Conservation (phyloP, 495 filamentous ascomycete genomes). For the Filosporella fistucella region DNA sequence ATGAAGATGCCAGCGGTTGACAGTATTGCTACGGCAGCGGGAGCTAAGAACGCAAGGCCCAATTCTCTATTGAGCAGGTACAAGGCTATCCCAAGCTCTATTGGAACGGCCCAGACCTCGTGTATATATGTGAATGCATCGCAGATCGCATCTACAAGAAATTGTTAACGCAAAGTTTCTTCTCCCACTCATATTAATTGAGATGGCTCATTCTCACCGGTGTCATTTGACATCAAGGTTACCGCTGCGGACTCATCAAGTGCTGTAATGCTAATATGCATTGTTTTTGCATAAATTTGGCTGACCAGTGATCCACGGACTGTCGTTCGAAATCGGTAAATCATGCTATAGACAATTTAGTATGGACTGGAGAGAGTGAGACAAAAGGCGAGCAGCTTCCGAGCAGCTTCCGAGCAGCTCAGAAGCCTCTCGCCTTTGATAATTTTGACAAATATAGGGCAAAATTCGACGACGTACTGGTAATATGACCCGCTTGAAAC, state of each 20-base stretch:
- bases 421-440: too few species aligned
- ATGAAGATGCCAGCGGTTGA: constrained; percentile 30
- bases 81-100: constrained; percentile 25
- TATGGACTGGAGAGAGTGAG: too few species aligned
- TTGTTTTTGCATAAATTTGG: constrained; percentile 52
- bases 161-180: constrained; percentile 24
- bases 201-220: constrained; percentile 26
- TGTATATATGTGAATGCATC: constrained; percentile 44
- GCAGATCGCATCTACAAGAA: constrained; percentile 32
- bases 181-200: neutral
- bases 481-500: constrained; percentile 39
- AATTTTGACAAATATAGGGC: too few species aligned
- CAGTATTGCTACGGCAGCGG: constrained; percentile 36
- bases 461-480: too few species aligned
- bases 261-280: constrained; percentile 37
- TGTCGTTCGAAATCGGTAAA: constrained; percentile 41
- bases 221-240: constrained; percentile 51
- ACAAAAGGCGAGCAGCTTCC: too few species aligned
- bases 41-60: constrained; percentile 19
- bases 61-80: constrained; percentile 24
- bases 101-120: constrained; percentile 46
- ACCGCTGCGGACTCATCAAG: constrained; percentile 47
- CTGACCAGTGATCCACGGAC: constrained; percentile 50
- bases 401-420: too few species aligned
- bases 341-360: too few species aligned